Evolutionary conservation across 441 rosid genomes (phyloP).

Genomic region (Rhodomyrtus psidioides): DNA sequence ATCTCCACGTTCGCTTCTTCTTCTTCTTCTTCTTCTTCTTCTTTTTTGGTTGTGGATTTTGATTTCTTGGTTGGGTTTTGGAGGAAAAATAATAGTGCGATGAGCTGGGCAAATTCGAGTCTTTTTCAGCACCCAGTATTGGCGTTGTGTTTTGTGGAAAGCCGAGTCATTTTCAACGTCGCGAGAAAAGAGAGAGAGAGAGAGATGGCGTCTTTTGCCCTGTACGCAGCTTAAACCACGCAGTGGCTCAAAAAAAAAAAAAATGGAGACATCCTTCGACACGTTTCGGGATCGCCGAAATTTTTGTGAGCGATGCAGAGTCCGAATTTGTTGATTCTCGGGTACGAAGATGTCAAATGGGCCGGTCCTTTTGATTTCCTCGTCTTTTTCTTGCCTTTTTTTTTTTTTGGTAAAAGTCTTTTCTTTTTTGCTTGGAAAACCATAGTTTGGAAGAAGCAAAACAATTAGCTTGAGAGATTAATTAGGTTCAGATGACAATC

Average conservation of each 20-base stretch:
- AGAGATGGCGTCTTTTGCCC: slow-evolving; percentile 52
- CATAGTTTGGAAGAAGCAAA: background rate
- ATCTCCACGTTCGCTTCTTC: background rate
- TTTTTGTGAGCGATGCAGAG: background rate
- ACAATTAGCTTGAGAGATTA: background rate
- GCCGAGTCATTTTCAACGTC: slow-evolving; percentile 34
- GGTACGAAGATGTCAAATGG: background rate
- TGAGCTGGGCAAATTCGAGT: slow-evolving; percentile 4
- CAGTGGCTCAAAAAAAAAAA: slow-evolving; percentile 10
- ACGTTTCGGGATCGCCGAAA: slow-evolving; percentile 18
- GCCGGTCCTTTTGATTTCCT: background rate
- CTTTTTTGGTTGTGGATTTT: background rate
- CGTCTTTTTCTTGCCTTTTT: background rate
- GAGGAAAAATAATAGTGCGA: background rate
- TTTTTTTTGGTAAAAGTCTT: no score
- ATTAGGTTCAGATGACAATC: background rate
- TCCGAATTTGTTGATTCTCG: accelerated
- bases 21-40: background rate
- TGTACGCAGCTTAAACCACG: slow-evolving; percentile 54
- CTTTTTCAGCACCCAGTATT: slow-evolving; percentile 10
- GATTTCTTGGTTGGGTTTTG: background rate
- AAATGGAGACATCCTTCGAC: slow-evolving; percentile 19
- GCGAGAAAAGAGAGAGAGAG: slow-evolving; percentile 1
- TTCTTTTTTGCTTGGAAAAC: background rate
- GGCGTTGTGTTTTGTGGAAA: slow-evolving; percentile 1